Evolutionary conservation across 2,329 filamentous ascomycete genomes (phyloP), one percentile per base, ranked within the genome.

Genomic region (Coleophoma cylindrospora): DNA sequence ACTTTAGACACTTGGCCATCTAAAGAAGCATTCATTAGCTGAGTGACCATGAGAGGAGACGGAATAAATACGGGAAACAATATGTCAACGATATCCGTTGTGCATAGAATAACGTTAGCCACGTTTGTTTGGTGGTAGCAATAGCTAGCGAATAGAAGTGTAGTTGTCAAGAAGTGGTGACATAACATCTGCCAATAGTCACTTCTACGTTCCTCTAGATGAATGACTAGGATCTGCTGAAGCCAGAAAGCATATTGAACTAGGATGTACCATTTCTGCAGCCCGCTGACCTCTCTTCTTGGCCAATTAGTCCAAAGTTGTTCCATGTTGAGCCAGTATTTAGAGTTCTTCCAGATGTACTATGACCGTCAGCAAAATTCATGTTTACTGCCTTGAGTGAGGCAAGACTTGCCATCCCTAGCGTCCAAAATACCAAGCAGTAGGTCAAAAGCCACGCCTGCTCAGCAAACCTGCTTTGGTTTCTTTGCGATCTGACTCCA

Each of bases 131-230:
- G 83, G 63, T 91, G 84, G 67, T 92, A 95, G 57, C 83, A 80
- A 67, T 96, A 96, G 54, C 87, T 91, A 34, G 83, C 77, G 48
- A 81, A 81, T 57, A 96, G 83, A 27, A 96, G 80, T 6, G 76
- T 73, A 63, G 84, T 87, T 19, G 92, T 96, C 65, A 96, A 83
- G 64, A 96, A 79, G 71, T 96, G 92, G 68, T 96, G 91, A 21
- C 82, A 85, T 58, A 96, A 82, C 92, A 96, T 96, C 69, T 96
- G 91, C 72, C 82, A 86, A 69, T 96, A 86, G 62, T 96, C 91
- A 71, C 96, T 96, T 61, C 92, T 81, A 56, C 86, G 83, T 70
- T 94, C 89, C 70, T 96, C 91, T 52, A 96, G 90, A 70, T 96
- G 86, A 65, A 96, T 88, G 51, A 96, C 89, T 22, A 95, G 74